Percentiles rank a stretch among this genome's conserved stretches.
Evolutionary conservation across 129 eudicot species (phyloP).

Genomic region (Silybum marianum): DNA sequence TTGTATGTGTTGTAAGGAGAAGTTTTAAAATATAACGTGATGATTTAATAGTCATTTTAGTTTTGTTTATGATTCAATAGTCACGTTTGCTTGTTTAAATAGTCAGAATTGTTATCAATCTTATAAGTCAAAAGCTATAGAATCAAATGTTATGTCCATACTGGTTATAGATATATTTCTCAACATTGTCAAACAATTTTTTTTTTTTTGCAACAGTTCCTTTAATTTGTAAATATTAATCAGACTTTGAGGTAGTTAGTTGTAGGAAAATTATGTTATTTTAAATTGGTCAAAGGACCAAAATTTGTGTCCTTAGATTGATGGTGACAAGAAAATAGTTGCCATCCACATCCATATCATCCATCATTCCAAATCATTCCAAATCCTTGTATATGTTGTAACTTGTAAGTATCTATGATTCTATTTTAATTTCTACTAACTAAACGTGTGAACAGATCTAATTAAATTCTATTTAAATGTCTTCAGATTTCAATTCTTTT

Average conservation of each 20-base stretch:
- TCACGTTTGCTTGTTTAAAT: not conserved
- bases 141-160: not conserved
- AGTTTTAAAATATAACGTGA: constrained; percentile 5
- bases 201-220: not conserved
- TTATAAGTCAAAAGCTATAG: not conserved
- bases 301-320: not conserved
- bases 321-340: not conserved
- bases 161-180: too few relatives aligned
- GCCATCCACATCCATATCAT: not conserved
- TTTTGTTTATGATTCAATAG: not conserved
- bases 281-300: not conserved
- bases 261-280: not conserved
- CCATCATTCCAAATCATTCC: too few relatives aligned
- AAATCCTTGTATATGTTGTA: too few relatives aligned
- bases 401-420: too few relatives aligned
- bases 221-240: too few relatives aligned
- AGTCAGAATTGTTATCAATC: not conserved
- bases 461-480: too few relatives aligned
- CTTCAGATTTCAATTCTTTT: too few relatives aligned
- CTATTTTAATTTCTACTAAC: too few relatives aligned
- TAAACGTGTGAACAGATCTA: too few relatives aligned
- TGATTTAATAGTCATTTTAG: constrained; percentile 1
- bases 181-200: not conserved
- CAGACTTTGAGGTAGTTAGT: not conserved
- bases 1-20: not conserved